Evolutionary conservation across 2,329 filamentous ascomycete genomes (phyloP).

Genomic region (Tolypocladium ovalisporum): DNA sequence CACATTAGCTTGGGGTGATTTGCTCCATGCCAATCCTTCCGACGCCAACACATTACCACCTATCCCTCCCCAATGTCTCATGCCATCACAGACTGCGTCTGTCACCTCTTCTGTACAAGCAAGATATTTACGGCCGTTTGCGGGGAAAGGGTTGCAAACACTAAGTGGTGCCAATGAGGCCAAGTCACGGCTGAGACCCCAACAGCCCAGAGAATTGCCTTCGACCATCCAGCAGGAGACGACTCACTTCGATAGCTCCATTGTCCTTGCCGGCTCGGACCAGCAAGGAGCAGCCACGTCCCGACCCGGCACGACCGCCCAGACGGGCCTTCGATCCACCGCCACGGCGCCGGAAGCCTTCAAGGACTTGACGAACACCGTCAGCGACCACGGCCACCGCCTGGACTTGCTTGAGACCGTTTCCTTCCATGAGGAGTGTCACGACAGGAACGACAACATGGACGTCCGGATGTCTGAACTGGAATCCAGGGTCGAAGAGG

Average conservation of each 20-base stretch:
- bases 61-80: slow-evolving; percentile 38
- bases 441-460: slow-evolving; percentile 54
- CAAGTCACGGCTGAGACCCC: slow-evolving; percentile 19
- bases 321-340: slow-evolving; percentile 14
- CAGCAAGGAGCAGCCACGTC: slow-evolving; percentile 4
- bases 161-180: slow-evolving; percentile 25
- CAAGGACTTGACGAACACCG: slow-evolving; percentile 36
- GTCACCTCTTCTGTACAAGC: slow-evolving; percentile 38
- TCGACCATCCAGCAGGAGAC: slow-evolving; percentile 5
- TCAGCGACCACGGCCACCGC: slow-evolving; percentile 51
- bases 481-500: slow-evolving; percentile 50
- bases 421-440: slow-evolving; percentile 62
- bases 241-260: slow-evolving; percentile 11
- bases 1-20: slow-evolving; percentile 40
- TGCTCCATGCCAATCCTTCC: slow-evolving; percentile 25
- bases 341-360: slow-evolving; percentile 24
- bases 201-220: slow-evolving; percentile 13
- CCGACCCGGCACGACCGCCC: slow-evolving; percentile 11
- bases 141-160: slow-evolving; percentile 43
- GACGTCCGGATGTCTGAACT: slow-evolving; percentile 61
- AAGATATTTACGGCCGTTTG: slow-evolving; percentile 43
- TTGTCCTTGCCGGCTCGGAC: slow-evolving; percentile 12
- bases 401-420: slow-evolving; percentile 59
- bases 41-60: slow-evolving; percentile 25
- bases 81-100: slow-evolving; percentile 41